Evolutionary conservation across 2,329 filamentous ascomycete genomes (phyloP).

Genomic region (Epichloe sylvatica): DNA sequence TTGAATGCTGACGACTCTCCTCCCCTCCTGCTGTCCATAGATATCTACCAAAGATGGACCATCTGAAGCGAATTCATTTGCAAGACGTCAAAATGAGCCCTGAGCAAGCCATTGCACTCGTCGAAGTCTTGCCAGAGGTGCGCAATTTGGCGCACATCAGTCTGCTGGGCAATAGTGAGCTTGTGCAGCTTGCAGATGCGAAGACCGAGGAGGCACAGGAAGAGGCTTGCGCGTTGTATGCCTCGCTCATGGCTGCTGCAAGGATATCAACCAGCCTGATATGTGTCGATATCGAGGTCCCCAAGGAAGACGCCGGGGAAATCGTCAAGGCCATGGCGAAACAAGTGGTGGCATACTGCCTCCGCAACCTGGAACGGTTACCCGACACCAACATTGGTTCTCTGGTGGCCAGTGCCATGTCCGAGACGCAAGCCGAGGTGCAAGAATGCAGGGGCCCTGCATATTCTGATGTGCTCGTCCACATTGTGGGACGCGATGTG

Average conservation of each 20-base stretch:
- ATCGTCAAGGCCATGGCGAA: conserved; percentile 84
- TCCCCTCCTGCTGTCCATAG: neutral
- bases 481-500: conserved; percentile 64
- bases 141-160: conserved; percentile 72
- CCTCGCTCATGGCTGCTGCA: conserved; percentile 77
- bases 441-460: conserved; percentile 17
- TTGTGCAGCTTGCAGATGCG: conserved; percentile 58
- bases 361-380: conserved; percentile 76
- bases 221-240: conserved; percentile 86
- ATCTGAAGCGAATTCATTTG: conserved; percentile 74
- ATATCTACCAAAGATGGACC: conserved; percentile 50
- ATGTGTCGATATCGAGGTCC: conserved; percentile 84
- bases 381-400: conserved; percentile 50
- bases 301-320: conserved; percentile 69
- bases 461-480: conserved; percentile 70
- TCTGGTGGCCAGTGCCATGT: conserved; percentile 28
- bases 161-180: conserved; percentile 64
- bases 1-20: neutral
- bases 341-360: conserved; percentile 86
- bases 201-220: conserved; percentile 71
- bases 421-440: conserved; percentile 22
- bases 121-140: conserved; percentile 79
- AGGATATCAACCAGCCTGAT: conserved; percentile 72
- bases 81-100: conserved; percentile 70
- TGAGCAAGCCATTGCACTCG: conserved; percentile 79